Conservation (phyloP, 345 rosid species). For the Arabis hirsuta region DNA sequence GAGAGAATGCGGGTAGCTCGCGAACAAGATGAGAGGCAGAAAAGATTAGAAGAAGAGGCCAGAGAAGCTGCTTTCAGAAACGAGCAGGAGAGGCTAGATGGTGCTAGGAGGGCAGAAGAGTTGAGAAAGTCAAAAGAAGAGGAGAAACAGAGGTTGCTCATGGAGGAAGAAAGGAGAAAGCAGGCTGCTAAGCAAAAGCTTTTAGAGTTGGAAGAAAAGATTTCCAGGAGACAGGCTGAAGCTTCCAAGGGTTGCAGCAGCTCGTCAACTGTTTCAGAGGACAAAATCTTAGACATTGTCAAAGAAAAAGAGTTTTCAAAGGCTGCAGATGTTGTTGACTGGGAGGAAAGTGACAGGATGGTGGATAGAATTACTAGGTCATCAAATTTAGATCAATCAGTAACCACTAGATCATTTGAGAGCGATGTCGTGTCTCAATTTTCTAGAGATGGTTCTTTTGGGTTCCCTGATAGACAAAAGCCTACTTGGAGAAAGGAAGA, state of each 20-base stretch:
- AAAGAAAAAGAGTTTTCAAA: constrained; percentile 51
- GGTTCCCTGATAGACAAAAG: constrained; percentile 62
- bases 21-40: constrained; percentile 79
- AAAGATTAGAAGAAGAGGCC: constrained; percentile 84
- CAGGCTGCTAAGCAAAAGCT: constrained; percentile 96
- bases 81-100: constrained; percentile 81
- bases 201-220: constrained; percentile 88
- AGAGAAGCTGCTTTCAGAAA: constrained; percentile 90
- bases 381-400: constrained; percentile 69
- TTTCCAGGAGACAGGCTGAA: constrained; percentile 85
- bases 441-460: constrained; percentile 63
- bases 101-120: constrained; percentile 77
- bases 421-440: constrained; percentile 51
- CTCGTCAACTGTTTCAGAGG: constrained; percentile 58
- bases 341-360: constrained; percentile 93
- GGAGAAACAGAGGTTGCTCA: constrained; percentile 68
- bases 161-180: constrained; percentile 98
- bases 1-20: constrained; percentile 74
- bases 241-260: constrained; percentile 50
- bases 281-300: constrained; percentile 47
- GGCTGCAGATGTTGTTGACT: constrained; percentile 61
- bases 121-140: constrained; percentile 89
- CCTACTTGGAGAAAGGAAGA: constrained; percentile 79
- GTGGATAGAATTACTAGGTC: constrained; percentile 89
- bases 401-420: constrained; percentile 61